Base-by-base conservation (phyloP, 306 rosid genomes). In the Betula pendula region DNA sequence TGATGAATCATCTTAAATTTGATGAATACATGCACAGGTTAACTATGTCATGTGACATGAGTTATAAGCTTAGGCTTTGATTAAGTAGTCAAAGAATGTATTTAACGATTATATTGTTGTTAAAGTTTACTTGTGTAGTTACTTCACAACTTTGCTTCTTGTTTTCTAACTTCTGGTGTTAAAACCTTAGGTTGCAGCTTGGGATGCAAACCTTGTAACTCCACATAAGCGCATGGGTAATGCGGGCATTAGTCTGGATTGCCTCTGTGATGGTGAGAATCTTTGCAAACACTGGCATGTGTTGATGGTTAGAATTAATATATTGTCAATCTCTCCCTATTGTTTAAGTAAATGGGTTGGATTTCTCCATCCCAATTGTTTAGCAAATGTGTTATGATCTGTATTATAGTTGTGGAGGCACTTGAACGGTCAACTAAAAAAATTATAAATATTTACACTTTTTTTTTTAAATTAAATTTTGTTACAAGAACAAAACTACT, bases 201-300 rank as follows among this genome's bases (percentile, higher is more conserved):
- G 98, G 98, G 98, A 94, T 89, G 98, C 98, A 77, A 94, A 94
- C 85, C 93, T 94, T 78, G 91, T 94, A 75, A 78, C 91, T 82
- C 97, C 98, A 81, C 98, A 92, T 83, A 94, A 94, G 86, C 96
- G 98, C 74, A 92, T 94, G 98, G 98, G 98, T 45, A 92, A 94
- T 81, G 92, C 93, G 44, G 85, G 86, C 56, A 77, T 92, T 75
- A 88, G 82, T 80, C 83, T 94, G 65, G 88, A 90, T 82, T 75
- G 82, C 83, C 87, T 94, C 40, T 89, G 95, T 92, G 97, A 94
- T 81, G 98, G 98, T 94, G 84, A 80, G 86, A 59, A 70, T 70
- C 45, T 22, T 74, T 25, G 33, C 38, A 58, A 80, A 72, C 51
- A 55, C 74, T 81, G 76, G 68, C 43, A 67, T 68, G 35, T 76